phyloP scores from a whole-genome alignment of 2,329 filamentous ascomycete species.

The Fonsecaea pugnacius region DNA sequence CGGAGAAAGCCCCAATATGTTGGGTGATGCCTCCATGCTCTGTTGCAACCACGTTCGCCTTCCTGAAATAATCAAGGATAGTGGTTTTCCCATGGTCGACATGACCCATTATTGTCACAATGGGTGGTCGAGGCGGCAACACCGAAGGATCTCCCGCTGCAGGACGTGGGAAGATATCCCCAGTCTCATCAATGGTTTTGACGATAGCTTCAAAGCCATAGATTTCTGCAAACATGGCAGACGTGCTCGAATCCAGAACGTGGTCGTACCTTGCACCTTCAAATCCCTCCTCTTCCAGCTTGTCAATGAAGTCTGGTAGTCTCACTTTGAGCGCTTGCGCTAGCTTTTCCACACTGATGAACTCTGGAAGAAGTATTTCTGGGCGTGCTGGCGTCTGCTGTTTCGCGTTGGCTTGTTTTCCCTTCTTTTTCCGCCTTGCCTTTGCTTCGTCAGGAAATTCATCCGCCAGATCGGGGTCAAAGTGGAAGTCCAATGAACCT shows the following conservation, averaged over 20 bases:
- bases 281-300: constrained; percentile 85
- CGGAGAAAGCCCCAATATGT: constrained; percentile 96
- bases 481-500: constrained; percentile 24
- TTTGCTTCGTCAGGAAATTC: constrained; percentile 43
- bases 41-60: constrained; percentile 85
- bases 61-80: constrained; percentile 87
- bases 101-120: constrained; percentile 99
- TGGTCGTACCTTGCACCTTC: constrained; percentile 81
- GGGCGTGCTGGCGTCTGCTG: constrained; percentile 54
- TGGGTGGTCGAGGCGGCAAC: constrained; percentile 78
- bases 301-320: constrained; percentile 70
- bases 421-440: constrained; percentile 31
- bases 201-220: constrained; percentile 88
- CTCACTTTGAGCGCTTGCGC: constrained; percentile 75
- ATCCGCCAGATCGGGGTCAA: constrained; percentile 43
- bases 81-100: constrained; percentile 99
- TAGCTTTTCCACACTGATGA: constrained; percentile 84
- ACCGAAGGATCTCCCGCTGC: constrained; percentile 67
- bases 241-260: constrained; percentile 87
- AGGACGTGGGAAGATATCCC: constrained; percentile 74
- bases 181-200: constrained; percentile 62
- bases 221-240: constrained; percentile 85
- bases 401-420: constrained; percentile 48
- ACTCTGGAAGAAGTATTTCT: constrained; percentile 81
- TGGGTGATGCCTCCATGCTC: constrained; percentile 98